Evolutionary conservation across 352 stramenopile species (phyloP).

Genomic region (Phytophthora sojae): DNA sequence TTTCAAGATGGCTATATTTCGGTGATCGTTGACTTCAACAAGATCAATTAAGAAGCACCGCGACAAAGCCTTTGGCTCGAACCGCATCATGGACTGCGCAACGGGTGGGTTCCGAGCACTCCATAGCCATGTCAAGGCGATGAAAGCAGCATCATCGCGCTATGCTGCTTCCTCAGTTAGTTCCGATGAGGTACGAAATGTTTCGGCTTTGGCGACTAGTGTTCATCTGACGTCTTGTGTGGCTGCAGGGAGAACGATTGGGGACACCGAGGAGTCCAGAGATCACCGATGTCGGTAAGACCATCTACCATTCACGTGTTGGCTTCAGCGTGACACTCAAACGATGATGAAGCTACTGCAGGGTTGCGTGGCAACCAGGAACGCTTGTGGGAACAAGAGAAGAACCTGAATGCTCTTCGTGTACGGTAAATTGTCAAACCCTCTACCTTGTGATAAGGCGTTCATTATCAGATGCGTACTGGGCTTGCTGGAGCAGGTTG

Average conservation of each 20-base stretch:
- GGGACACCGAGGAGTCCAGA: constrained; percentile 7
- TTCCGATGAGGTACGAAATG: constrained; percentile 10
- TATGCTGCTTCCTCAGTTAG: neutral
- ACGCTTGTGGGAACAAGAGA: constrained; percentile 38
- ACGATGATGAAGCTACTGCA: constrained; percentile 2
- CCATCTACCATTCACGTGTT: neutral
- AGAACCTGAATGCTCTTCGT: constrained; percentile 39
- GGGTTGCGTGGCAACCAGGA: constrained; percentile 37
- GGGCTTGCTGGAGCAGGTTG: constrained; percentile 13
- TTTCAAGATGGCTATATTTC: constrained; percentile 18
- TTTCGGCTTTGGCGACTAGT: neutral
- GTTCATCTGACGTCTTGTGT: neutral
- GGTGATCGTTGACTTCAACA: constrained; percentile 1
- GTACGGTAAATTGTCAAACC: constrained; percentile 18
- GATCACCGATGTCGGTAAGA: constrained; percentile 13
- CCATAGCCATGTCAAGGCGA: constrained; percentile 46
- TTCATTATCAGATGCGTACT: too few relatives aligned
- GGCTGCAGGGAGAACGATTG: constrained; percentile 11
- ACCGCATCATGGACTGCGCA: constrained; percentile 28
- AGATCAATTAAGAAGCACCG: constrained; percentile 4
- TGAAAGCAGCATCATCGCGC: constrained; percentile 21
- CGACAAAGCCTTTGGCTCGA: neutral
- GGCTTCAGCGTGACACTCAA: neutral
- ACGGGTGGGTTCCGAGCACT: constrained; percentile 51
- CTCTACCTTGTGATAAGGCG: neutral